Percentiles rank a stretch among this genome's conserved stretches.
Conservation (phyloP, 768 basidiomycete genomes). For the Astraeus odoratus region DNA sequence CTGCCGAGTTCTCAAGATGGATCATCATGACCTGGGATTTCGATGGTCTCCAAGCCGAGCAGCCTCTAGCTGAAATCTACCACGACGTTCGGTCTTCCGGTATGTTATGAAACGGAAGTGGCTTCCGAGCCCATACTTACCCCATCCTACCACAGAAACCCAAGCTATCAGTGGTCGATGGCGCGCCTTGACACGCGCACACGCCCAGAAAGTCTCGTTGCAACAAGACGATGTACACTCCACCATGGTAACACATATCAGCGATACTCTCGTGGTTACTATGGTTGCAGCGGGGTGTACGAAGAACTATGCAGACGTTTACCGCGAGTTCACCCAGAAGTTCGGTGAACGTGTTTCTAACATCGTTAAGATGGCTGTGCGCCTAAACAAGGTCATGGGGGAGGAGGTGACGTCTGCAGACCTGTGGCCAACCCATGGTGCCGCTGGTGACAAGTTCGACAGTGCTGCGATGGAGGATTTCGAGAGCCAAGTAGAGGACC, state of each 20-base stretch:
- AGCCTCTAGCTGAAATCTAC: constrained; percentile 29
- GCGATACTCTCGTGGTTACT: constrained; percentile 37
- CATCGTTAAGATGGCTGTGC: constrained; percentile 25
- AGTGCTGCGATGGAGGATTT: constrained; percentile 40
- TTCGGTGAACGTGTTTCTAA: constrained; percentile 31
- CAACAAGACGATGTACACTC: constrained; percentile 27
- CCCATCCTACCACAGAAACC: constrained; percentile 28
- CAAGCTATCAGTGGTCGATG: constrained; percentile 49
- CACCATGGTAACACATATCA: constrained; percentile 39
- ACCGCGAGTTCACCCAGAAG: constrained; percentile 25
- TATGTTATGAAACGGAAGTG: constrained; percentile 14
- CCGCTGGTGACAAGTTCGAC: constrained; percentile 37
- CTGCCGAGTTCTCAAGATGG: constrained; percentile 26
- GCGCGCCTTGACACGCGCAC: constrained; percentile 47
- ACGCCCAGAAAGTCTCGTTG: constrained; percentile 29
- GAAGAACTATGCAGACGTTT: constrained; percentile 24
- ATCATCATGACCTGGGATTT: constrained; percentile 31
- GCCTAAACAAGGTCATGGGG: constrained; percentile 43
- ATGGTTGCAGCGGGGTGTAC: constrained; percentile 36
- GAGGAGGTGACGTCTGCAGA: constrained; percentile 54
- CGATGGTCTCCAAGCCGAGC: constrained; percentile 24
- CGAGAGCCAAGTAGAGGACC: constrained; percentile 16
- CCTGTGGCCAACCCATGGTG: constrained; percentile 42
- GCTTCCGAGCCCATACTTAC: not conserved
- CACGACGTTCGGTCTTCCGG: constrained; percentile 37